Percentiles rank a stretch among this genome's conserved stretches.
Conservation (phyloP, 2,329 filamentous ascomycete genomes). For the Cladophialophora exuberans region DNA sequence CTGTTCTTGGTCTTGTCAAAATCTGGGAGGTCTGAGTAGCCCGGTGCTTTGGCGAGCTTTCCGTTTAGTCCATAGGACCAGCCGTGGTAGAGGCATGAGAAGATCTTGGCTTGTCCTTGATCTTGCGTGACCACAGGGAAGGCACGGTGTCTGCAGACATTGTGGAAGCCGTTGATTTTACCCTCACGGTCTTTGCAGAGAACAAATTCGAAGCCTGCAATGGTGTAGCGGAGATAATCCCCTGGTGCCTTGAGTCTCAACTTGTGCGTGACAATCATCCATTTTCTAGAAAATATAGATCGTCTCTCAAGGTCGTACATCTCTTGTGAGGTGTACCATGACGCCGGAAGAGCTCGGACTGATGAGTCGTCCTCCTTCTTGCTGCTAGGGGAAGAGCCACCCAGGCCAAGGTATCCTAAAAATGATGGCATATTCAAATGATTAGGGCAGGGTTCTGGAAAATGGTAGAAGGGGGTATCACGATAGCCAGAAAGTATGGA, state of each 20-base stretch:
- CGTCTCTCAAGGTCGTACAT: constrained; percentile 56
- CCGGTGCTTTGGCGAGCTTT: constrained; percentile 63
- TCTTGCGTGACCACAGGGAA: constrained; percentile 54
- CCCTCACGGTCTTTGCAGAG: constrained; percentile 55
- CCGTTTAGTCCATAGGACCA: constrained; percentile 65
- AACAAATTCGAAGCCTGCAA: constrained; percentile 59
- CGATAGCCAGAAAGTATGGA: neutral
- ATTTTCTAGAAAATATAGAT: constrained; percentile 56
- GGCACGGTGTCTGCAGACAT: constrained; percentile 64
- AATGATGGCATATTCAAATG: constrained; percentile 1
- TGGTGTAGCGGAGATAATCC: constrained; percentile 34
- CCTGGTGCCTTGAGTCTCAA: constrained; percentile 55
- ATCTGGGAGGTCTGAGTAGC: constrained; percentile 58
- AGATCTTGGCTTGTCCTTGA: constrained; percentile 41
- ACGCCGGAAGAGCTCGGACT: constrained; percentile 47
- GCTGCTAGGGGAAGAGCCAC: neutral
- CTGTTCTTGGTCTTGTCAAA: constrained; percentile 62
- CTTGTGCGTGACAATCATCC: constrained; percentile 47
- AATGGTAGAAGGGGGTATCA: neutral
- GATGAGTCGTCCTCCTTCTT: neutral
- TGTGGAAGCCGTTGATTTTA: constrained; percentile 64
- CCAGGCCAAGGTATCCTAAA: constrained; percentile 6
- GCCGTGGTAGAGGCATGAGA: constrained; percentile 65
- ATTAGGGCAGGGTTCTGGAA: neutral
- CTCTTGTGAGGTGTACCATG: constrained; percentile 55